Conservation (phyloP, 73 alveolate genomes). For the Paramecium sonneborni region DNA sequence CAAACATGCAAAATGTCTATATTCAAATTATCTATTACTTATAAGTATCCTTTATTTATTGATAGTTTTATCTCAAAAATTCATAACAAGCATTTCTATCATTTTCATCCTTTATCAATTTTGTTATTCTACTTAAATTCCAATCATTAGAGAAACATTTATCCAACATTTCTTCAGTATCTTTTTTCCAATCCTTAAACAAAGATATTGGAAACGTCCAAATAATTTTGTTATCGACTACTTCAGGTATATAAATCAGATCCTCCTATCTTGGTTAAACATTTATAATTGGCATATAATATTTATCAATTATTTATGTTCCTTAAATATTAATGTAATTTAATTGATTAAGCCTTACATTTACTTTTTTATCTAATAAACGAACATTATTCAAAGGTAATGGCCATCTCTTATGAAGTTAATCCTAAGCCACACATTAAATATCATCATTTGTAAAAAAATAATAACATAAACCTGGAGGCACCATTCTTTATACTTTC, state of each 20-base stretch:
- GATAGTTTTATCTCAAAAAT: slow-evolving; percentile 27
- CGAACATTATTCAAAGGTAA: not conserved
- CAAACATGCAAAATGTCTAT: slow-evolving; percentile 56
- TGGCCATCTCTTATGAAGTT: slow-evolving; percentile 33
- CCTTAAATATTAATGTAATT: not conserved
- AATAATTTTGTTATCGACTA: not conserved
- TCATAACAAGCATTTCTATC: slow-evolving; percentile 29
- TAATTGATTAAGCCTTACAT: not conserved
- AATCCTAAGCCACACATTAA: slow-evolving; percentile 19
- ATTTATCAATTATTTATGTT: slow-evolving; percentile 1
- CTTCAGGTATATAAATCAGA: slow-evolving; percentile 47
- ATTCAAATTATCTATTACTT: slow-evolving; percentile 36
- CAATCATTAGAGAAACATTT: slow-evolving; percentile 58
- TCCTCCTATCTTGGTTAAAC: slow-evolving; percentile 58
- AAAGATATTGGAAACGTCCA: slow-evolving; percentile 66
- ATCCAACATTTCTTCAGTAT: slow-evolving; percentile 47
- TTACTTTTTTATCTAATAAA: not conserved
- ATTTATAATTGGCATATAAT: slow-evolving; percentile 39
- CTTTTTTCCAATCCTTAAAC: slow-evolving; percentile 70
- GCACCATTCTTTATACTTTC: slow-evolving; percentile 45
- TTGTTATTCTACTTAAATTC: slow-evolving; percentile 40
- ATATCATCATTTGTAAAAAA: slow-evolving; percentile 50
- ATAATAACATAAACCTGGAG: slow-evolving; percentile 42
- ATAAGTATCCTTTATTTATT: slow-evolving; percentile 59
- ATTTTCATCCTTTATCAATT: slow-evolving; percentile 50